Evolutionary conservation across 176 grass and related monocot genomes (phyloP), one percentile per base, ranked within the genome.

Genomic region (Ensete glaucum): DNA sequence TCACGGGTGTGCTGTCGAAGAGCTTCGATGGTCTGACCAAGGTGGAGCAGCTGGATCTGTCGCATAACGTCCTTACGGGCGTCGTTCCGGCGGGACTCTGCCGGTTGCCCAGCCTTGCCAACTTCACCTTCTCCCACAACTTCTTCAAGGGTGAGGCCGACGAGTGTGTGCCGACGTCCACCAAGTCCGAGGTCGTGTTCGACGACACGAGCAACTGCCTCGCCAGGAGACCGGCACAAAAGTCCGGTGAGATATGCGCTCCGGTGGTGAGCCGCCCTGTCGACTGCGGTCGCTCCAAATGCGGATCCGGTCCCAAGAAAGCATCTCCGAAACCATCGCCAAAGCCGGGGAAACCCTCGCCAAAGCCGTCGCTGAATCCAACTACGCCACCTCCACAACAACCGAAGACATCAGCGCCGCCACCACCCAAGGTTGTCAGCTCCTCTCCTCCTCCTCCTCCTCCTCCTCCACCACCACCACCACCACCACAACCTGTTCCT

Each of bases 61-160:
- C 83, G 1, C 72, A 85, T 52, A 85, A 85, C 25, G 66, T 85
- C 56, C 71, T 85, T 2, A 85, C 83, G 0, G 83, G 83, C 16
- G 49, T 76, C 9, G 58, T 81, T 11, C 56, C 78, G 24, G 62
- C 64, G 56, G 9, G 22, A 16, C 70, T 85, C 16, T 85, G 83
- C 72, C 10, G 52, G 23, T 54, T 85, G 53, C 79, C 83, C 2
- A 77, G 53, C n/a, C 79, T 85, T 2, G 65, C 17, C 21, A 81
- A 77, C 67, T 81, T 85, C 25, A 81, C 73, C 15, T 85, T 85
- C 56, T 81, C 83, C 21, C 78, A 81, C 52, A 85, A 85, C 68
- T 85, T 81, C 50, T 85, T 85, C 58, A 69, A 85, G 64, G 53
- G 66, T 24, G 79, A 85, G 51, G 78, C 79, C 1, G 53, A 73